Evolutionary conservation across 176 grass and related monocot genomes (phyloP), one percentile per base, ranked within the genome.

Genomic region (Canna indica): DNA sequence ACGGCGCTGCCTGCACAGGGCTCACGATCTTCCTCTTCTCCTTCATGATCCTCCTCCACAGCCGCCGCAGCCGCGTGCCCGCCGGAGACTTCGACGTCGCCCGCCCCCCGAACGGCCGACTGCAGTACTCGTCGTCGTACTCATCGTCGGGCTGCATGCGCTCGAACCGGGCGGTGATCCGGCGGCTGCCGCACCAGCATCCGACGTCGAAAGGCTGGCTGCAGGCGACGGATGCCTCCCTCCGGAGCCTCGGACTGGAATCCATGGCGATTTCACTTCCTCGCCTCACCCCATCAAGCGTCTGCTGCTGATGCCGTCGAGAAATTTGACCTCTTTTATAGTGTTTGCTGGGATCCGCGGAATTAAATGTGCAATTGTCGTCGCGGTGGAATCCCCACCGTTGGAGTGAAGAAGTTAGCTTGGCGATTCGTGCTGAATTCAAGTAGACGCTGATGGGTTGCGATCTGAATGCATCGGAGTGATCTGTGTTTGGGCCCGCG

Each of bases 41-140:
- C 72, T 9, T 74, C 72, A 74, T 24, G 52, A 74, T 41, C 34
- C 35, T 24, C 53, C 33, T 30, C 72, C 72, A 74, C 72, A 74
- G 20, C 4, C n/a, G 16, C 1, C 52, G 72, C 72, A 74, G 24
- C n/a, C 54, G 12, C 8, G 70, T 56, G 18, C 47, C 22, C 11
- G 50, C 24, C 17, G 44, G 20, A 2, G 69, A 30, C 26, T 27
- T 1, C 18, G 32, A 26, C 52, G 54, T 31, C 3, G 11, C 54
- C 9, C 10, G 26, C 14, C 29, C 13, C 1, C 30, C n/a, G n/a
- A n/a, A n/a, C n/a, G n/a, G n/a, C n/a, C n/a, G n/a, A n/a, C n/a
- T n/a, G n/a, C n/a, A n/a, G n/a, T 18, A 15, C 15, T 73, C 48
- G 14, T 42, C 52, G 50, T 57, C 44, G 70, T 72, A 34, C 10